phyloP scores from a whole-genome alignment of 768 basidiomycete species.

The Asterophora lycoperdoides region DNA sequence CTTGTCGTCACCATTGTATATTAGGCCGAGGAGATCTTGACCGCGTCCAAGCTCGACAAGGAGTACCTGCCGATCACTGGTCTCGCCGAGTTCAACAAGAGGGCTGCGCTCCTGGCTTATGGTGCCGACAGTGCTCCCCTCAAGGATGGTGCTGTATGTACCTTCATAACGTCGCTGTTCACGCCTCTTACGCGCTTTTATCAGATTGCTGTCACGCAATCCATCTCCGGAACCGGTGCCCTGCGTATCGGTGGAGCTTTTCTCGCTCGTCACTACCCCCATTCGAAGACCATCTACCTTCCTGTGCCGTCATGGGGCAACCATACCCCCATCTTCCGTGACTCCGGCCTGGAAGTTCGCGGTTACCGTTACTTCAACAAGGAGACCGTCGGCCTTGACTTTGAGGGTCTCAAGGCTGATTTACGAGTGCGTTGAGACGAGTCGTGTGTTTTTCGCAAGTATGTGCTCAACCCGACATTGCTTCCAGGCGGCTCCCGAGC shows the following conservation, averaged over 20 bases:
- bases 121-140: constrained; percentile 75
- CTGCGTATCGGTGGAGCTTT: constrained; percentile 94
- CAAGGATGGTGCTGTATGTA: constrained; percentile 65
- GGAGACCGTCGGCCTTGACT: constrained; percentile 87
- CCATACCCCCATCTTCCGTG: constrained; percentile 89
- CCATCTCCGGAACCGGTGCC: constrained; percentile 97
- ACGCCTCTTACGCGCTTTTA: constrained; percentile 9
- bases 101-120: constrained; percentile 87
- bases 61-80: constrained; percentile 97
- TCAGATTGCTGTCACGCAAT: constrained; percentile 84
- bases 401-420: constrained; percentile 85
- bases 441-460: neutral
- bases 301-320: constrained; percentile 97
- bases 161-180: constrained; percentile 2
- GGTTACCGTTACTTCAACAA: constrained; percentile 94
- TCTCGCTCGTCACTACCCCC: constrained; percentile 82
- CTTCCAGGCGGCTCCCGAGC: constrained; percentile 62
- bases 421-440: constrained; percentile 51
- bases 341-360: constrained; percentile 92
- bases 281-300: constrained; percentile 84
- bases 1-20: neutral
- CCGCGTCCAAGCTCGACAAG: constrained; percentile 71
- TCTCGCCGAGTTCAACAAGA: constrained; percentile 77
- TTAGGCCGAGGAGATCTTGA: constrained; percentile 75
- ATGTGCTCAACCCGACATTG: constrained; percentile 5